Conservation (phyloP, 139 green algal species). For the Nannochloris sp. region DNA sequence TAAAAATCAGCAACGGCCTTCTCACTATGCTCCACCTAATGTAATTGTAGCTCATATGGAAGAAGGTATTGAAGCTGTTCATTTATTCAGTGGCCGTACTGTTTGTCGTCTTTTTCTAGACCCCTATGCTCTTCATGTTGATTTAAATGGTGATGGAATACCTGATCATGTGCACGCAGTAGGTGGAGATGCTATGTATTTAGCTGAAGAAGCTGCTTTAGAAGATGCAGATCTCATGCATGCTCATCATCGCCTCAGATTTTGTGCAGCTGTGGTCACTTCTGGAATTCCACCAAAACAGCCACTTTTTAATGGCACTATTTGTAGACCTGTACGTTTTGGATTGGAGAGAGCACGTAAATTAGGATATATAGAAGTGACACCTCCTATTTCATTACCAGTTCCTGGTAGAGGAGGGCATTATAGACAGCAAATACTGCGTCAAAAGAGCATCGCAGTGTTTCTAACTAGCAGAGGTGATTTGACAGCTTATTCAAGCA, state of each 20-base stretch:
- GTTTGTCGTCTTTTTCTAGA: slow-evolving; percentile 81
- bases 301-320: slow-evolving; percentile 74
- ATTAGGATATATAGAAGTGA: slow-evolving; percentile 30
- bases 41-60: slow-evolving; percentile 84
- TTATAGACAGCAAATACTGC: slow-evolving; percentile 28
- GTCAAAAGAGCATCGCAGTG: slow-evolving; percentile 35
- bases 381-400: slow-evolving; percentile 67
- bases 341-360: background rate
- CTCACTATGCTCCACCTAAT: slow-evolving; percentile 64
- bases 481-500: slow-evolving; percentile 53
- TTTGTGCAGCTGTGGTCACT: slow-evolving; percentile 32
- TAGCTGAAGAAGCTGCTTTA: background rate
- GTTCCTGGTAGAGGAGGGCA: slow-evolving; percentile 42
- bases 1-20: too few species aligned
- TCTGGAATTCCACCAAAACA: slow-evolving; percentile 65
- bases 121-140: slow-evolving; percentile 68
- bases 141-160: slow-evolving; percentile 93
- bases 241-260: background rate
- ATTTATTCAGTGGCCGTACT: slow-evolving; percentile 76
- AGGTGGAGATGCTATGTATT: slow-evolving; percentile 13
- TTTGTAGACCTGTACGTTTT: slow-evolving; percentile 43
- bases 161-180: slow-evolving; percentile 78
- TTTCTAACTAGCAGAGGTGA: slow-evolving; percentile 75
- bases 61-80: slow-evolving; percentile 86
- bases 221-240: background rate